A percentile compares a stretch with the other conserved stretches of the same genome.
Evolutionary conservation across 108 stramenopile genomes (phyloP).

Genomic region (Cylindrotheca fusiformis): DNA sequence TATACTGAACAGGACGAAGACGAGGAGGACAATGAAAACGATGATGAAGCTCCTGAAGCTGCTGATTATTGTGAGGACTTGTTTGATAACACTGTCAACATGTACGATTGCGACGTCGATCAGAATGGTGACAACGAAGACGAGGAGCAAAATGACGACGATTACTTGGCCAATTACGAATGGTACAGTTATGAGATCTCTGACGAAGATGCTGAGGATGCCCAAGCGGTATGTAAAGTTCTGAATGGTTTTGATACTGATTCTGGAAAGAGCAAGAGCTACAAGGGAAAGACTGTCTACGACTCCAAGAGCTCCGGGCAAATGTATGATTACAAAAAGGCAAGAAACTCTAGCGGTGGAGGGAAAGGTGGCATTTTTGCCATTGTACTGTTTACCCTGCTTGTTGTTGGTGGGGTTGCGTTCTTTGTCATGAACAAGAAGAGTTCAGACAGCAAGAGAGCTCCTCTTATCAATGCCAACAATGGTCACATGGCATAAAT

Average conservation of each 20-base stretch:
- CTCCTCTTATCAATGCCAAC: conserved; percentile 12
- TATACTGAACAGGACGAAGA: conserved; percentile 29
- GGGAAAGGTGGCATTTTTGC: conserved; percentile 16
- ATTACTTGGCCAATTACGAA: conserved; percentile 24
- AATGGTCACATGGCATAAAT: conserved; percentile 32
- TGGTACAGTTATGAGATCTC: conserved; percentile 41
- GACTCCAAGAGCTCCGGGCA: conserved; percentile 4
- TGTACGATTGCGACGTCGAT: conserved; percentile 24
- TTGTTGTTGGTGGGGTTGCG: conserved; percentile 21
- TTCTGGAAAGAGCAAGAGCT: neutral
- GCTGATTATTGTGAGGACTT: conserved; percentile 29
- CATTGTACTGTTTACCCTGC: conserved; percentile 20
- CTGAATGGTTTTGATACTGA: conserved; percentile 15
- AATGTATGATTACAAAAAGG: conserved; percentile 25
- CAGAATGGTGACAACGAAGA: conserved; percentile 14
- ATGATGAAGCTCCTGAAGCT: conserved; percentile 26
- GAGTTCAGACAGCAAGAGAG: conserved; percentile 13
- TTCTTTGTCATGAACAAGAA: conserved; percentile 17
- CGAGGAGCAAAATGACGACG: conserved; percentile 21
- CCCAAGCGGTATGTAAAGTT: conserved; percentile 23
- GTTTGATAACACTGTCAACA: conserved; percentile 21
- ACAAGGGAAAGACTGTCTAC: conserved; percentile 17
- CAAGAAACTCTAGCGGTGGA: conserved; percentile 8
- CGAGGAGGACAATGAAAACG: conserved; percentile 12
- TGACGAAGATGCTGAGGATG: conserved; percentile 27